phyloP scores from a whole-genome alignment of 306 rosid species.

The Arachis hypogaea region DNA sequence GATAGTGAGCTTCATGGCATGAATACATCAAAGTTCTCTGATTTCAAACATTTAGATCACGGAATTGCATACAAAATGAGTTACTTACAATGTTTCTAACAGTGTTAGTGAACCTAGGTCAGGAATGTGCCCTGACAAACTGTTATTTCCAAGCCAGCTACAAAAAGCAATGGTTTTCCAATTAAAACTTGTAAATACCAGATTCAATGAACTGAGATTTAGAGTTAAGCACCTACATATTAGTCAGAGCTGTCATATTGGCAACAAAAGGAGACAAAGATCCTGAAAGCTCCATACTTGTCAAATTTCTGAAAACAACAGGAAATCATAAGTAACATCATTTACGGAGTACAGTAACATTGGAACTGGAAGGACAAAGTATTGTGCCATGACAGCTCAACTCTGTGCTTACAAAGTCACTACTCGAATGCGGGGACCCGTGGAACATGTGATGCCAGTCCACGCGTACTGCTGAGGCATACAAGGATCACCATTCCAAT shows the following conservation, averaged over 20 bases:
- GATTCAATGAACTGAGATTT: conserved; percentile 14
- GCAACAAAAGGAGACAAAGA: conserved; percentile 71
- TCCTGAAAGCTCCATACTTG: conserved; percentile 85
- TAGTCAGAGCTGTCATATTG: conserved; percentile 79
- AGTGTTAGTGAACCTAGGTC: conserved; percentile 65
- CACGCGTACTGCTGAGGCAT: conserved; percentile 73
- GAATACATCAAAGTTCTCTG: conserved; percentile 27
- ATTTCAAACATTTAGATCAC: conserved; percentile 37
- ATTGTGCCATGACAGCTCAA: conserved; percentile 24
- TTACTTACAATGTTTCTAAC: conserved; percentile 79
- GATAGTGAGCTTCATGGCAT: conserved; percentile 23
- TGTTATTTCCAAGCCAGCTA: conserved; percentile 92
- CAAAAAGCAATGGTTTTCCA: conserved; percentile 22
- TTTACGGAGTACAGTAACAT: conserved; percentile 28
- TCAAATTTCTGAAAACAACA: conserved; percentile 72
- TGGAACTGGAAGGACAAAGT: conserved; percentile 27
- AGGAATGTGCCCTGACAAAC: conserved; percentile 79
- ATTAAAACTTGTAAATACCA: conserved; percentile 4
- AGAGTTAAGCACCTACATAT: conserved; percentile 59
- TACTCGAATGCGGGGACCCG: conserved; percentile 69
- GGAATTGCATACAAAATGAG: conserved; percentile 21
- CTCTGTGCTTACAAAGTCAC: conserved; percentile 67
- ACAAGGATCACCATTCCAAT: conserved; percentile 97
- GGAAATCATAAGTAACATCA: conserved; percentile 38
- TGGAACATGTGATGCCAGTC: conserved; percentile 88